Base-by-base conservation (phyloP, 1,139 yeast species). In the Meyerozyma sp. region DNA sequence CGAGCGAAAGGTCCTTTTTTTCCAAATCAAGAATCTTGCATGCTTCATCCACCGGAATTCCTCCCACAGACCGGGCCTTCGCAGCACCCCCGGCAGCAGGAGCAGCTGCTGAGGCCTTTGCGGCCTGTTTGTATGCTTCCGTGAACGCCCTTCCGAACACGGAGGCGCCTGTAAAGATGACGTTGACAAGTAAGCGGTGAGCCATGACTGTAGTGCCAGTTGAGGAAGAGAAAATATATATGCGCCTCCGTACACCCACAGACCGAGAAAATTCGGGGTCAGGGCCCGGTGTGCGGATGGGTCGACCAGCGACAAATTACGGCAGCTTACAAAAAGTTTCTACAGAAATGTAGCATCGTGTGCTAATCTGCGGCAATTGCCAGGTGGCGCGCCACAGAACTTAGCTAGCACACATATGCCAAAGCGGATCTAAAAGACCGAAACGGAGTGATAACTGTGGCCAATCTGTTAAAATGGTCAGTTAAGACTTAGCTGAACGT, bases 71-170 rank as follows among this genome's bases (percentile, higher is more conserved):
- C 25, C 65, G 57, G 23, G 71, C 72, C 62, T 77, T 56, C 39
- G 67, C 59, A 34, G 82, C 79, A 41, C 79, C 81, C 32, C 75
- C 72, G 10, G 83, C 75, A 34, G 74, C 71, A 5, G 78, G 70
- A 43, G 74, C 62, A 13, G 77, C 70, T 16, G 95, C 88, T 44
- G 89, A 79, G 35, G 89, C 90, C 45, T 87, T 84, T 14, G 97
- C 95, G 1, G 98, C 98, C 67, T 93, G 98, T 58, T 84, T 85
- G 73, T 91, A 93, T 0, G 98, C 98, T 62, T 90, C 96, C n/a
- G 91, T 79, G 65, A 93, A 93, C 0, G 98, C 98, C 53, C 88
- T 80, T 43, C 98, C 98, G 61, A 93, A 90, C 37, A 93, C 98
- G 50, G 89, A 84, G 10, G 98, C 95, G 45, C 98, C 98, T 18